Evolutionary conservation across 2,329 filamentous ascomycete species (phyloP).

Genomic region (Berkeleyomyces rouxiae): DNA sequence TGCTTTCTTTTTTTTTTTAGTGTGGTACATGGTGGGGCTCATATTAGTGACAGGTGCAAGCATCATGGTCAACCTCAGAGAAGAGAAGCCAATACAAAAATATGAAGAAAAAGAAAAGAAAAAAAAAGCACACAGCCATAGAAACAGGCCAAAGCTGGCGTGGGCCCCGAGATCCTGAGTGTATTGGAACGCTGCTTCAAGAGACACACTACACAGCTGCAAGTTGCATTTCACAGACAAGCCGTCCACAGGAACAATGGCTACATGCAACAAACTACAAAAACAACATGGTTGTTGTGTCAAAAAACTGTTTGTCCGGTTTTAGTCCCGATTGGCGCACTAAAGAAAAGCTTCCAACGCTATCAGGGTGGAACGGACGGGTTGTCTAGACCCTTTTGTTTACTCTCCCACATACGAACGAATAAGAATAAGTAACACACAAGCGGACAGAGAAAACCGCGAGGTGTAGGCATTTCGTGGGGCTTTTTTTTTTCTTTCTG

Average conservation of each 20-base stretch:
- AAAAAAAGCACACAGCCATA: no score
- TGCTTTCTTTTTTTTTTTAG: no score
- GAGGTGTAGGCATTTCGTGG: slow-evolving; percentile 13
- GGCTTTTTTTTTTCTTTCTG: neutral
- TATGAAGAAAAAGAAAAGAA: no score
- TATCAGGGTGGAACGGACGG: slow-evolving; percentile 50
- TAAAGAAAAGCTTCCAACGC: slow-evolving; percentile 27
- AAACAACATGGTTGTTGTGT: neutral
- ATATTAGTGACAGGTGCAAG: no score
- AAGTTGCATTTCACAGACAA: no score
- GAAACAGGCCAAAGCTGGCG: no score
- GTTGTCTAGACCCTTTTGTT: slow-evolving; percentile 47
- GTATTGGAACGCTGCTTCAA: no score
- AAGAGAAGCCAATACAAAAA: no score
- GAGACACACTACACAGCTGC: no score
- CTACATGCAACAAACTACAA: slow-evolving; percentile 4
- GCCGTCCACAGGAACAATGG: neutral
- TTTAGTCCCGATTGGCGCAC: slow-evolving; percentile 47
- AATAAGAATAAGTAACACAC: slow-evolving; percentile 35
- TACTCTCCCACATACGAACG: slow-evolving; percentile 46
- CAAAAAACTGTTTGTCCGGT: slow-evolving; percentile 37
- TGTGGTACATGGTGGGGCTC: no score
- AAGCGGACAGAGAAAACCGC: slow-evolving; percentile 11
- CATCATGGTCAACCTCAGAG: no score
- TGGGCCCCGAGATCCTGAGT: no score